phyloP scores from a whole-genome alignment of 2,329 filamentous ascomycete species.

The Calonectria pseudoturangicola region DNA sequence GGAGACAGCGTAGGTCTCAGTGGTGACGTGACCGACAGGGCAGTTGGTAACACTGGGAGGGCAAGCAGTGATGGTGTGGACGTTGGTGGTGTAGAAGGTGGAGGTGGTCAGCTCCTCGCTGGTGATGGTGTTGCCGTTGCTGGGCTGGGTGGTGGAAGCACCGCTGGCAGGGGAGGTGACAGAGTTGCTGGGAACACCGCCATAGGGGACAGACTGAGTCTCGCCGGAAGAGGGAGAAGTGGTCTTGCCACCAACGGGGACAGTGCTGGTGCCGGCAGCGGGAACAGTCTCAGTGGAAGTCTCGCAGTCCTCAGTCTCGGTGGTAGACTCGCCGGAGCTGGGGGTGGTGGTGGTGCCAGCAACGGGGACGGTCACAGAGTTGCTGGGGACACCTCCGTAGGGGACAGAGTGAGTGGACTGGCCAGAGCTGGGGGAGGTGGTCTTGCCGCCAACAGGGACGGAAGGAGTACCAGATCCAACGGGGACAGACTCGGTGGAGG shows the following conservation, averaged over 20 bases:
- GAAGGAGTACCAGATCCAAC: neutral
- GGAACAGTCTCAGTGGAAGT: slow-evolving; percentile 14
- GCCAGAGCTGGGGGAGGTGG: slow-evolving; percentile 1
- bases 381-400: neutral
- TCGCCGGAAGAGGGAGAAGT: slow-evolving; percentile 1
- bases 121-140: slow-evolving; percentile 31
- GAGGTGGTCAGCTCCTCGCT: slow-evolving; percentile 54
- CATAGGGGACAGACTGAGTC: slow-evolving; percentile 5
- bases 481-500: neutral
- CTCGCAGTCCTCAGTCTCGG: slow-evolving; percentile 34
- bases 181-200: slow-evolving; percentile 31
- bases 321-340: slow-evolving; percentile 29
- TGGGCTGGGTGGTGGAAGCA: slow-evolving; percentile 14
- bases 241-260: slow-evolving; percentile 19
- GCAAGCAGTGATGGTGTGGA: slow-evolving; percentile 56
- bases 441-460: slow-evolving; percentile 11
- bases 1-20: slow-evolving; percentile 47
- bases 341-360: slow-evolving; percentile 30
- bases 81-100: slow-evolving; percentile 56
- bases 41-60: slow-evolving; percentile 51
- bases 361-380: slow-evolving; percentile 30
- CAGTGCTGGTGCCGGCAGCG: slow-evolving; percentile 14
- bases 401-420: neutral
- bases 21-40: slow-evolving; percentile 29
- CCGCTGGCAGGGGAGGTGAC: slow-evolving; percentile 28